phyloP scores from a whole-genome alignment of 2,329 filamentous ascomycete genomes.

The Pezizomycotina sp. region DNA sequence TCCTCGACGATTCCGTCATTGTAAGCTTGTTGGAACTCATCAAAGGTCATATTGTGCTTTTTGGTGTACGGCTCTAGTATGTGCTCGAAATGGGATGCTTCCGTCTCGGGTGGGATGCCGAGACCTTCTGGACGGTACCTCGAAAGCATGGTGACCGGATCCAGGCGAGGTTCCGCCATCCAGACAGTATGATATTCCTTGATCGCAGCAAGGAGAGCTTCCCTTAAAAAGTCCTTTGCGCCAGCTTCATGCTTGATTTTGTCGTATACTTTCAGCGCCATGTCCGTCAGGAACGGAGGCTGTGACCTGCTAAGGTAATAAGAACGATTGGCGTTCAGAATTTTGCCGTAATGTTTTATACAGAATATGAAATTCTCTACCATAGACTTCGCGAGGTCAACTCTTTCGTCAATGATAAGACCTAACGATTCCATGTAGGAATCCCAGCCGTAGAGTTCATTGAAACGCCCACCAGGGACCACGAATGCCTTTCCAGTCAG shows the following conservation, averaged over 20 bases:
- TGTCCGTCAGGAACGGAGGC: slow-evolving; percentile 91
- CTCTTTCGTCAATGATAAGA: slow-evolving; percentile 59
- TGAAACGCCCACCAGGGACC: slow-evolving; percentile 94
- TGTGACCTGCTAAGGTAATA: slow-evolving; percentile 93
- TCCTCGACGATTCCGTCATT: slow-evolving; percentile 61
- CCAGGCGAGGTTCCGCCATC: slow-evolving; percentile 61
- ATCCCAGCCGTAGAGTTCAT: slow-evolving; percentile 97
- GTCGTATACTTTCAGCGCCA: slow-evolving; percentile 86
- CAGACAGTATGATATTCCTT: slow-evolving; percentile 92
- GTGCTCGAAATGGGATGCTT: slow-evolving; percentile 71
- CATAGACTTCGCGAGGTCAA: slow-evolving; percentile 83
- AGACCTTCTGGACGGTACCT: slow-evolving; percentile 68
- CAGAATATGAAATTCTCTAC: slow-evolving; percentile 94
- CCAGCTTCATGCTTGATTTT: slow-evolving; percentile 75
- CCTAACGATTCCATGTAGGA: slow-evolving; percentile 97
- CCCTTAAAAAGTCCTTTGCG: slow-evolving; percentile 62
- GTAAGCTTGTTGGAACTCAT: slow-evolving; percentile 77
- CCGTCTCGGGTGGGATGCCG: slow-evolving; percentile 82
- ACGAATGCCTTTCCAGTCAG: slow-evolving; percentile 77
- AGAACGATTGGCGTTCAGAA: slow-evolving; percentile 86
- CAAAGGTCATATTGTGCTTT: slow-evolving; percentile 67
- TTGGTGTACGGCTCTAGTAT: slow-evolving; percentile 65
- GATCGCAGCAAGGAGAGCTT: slow-evolving; percentile 74
- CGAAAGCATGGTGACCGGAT: slow-evolving; percentile 62
- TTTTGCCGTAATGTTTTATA: slow-evolving; percentile 96